Base-by-base conservation (phyloP, 768 basidiomycete genomes). In the Kwoniella newhampshirensis region DNA sequence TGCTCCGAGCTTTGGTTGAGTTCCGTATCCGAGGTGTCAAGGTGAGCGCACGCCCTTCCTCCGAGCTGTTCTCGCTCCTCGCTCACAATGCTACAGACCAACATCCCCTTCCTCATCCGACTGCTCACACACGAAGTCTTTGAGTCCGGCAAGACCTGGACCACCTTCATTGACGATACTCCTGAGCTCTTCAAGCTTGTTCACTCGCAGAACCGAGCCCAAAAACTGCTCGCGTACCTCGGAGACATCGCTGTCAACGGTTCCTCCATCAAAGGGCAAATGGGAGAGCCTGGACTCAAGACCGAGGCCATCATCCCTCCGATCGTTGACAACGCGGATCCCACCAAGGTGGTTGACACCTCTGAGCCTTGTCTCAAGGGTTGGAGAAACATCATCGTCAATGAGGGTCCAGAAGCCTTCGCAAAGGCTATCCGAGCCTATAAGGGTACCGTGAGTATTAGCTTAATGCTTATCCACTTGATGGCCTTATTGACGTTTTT, bases 1-100 rank as follows among this genome's bases (percentile, higher is more conserved):
- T 98, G 92, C 85, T 99, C 52, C 89, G 96, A 67, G 94, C 96
- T 30, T 84, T 99, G n/a, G 92, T 99, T 44, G 96, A 99, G 76
- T 99, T 98, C 86, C 89, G 96, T 70, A 98, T 99, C 67, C 91
- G 96, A 64, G 96, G 96, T 68, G 91, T 97, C 78, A 97, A 97
- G 85, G 89, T 75, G 41, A 35, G 73, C 48, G 15, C 3, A 15
- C 26, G 4, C 6, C 13, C n/a, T 25, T 41, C 11, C 23, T 2
- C 17, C 9, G 8, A 9, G 8, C 21, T 6, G 1, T 23, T 27
- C 39, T 42, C 49, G 49, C 26, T 28, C 30, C 6, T 28, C 18
- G 15, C 27, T 17, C 27, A 25, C 13, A 40, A 47, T 30, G 42
- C 20, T 4, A 27, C 45, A 93, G 91, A 99, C 96, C 66, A 98